These are phyloP conservation scores for Botrytis galanthina DNA, from an alignment of 2,329 filamentous ascomycete genomes.

Conservation along the genomic window DNA sequence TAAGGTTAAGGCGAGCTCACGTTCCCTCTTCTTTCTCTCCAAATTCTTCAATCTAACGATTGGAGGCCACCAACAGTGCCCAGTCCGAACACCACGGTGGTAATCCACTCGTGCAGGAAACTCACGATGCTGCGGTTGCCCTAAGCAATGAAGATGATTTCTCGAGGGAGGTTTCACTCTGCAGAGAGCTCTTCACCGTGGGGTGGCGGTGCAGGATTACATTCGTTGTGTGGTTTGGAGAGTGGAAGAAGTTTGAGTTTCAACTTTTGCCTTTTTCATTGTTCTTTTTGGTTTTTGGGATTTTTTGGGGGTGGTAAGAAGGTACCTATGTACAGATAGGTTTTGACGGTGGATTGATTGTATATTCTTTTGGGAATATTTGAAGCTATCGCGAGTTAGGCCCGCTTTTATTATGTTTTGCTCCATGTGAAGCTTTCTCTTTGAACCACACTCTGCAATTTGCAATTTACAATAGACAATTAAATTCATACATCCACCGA, in stretches of 20 bases:
- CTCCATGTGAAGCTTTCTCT: neutral
- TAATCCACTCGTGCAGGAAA: slow-evolving; percentile 63
- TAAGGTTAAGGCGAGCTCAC: slow-evolving; percentile 14
- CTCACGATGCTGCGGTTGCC: slow-evolving; percentile 61
- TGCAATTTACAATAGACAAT: neutral
- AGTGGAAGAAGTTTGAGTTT: slow-evolving; percentile 33
- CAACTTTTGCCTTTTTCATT: slow-evolving; percentile 26
- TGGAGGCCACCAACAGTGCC: slow-evolving; percentile 50
- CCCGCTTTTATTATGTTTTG: neutral
- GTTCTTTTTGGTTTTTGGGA: slow-evolving; percentile 4
- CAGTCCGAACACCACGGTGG: slow-evolving; percentile 68
- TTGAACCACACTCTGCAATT: neutral
- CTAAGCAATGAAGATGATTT: slow-evolving; percentile 66
- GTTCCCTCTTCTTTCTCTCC: neutral
- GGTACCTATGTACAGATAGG: too few species aligned
- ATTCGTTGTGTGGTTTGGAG: slow-evolving; percentile 60
- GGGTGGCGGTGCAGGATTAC: slow-evolving; percentile 67
- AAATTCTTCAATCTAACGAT: slow-evolving; percentile 16
- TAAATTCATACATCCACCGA: neutral
- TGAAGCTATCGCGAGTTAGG: neutral
- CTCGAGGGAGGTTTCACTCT: slow-evolving; percentile 73
- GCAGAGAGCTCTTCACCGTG: slow-evolving; percentile 70
- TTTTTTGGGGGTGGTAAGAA: neutral
- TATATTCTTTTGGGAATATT: neutral
- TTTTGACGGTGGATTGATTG: neutral